Evolutionary conservation across 768 basidiomycete species (phyloP).

Genomic region (Boletus sensibilis): DNA sequence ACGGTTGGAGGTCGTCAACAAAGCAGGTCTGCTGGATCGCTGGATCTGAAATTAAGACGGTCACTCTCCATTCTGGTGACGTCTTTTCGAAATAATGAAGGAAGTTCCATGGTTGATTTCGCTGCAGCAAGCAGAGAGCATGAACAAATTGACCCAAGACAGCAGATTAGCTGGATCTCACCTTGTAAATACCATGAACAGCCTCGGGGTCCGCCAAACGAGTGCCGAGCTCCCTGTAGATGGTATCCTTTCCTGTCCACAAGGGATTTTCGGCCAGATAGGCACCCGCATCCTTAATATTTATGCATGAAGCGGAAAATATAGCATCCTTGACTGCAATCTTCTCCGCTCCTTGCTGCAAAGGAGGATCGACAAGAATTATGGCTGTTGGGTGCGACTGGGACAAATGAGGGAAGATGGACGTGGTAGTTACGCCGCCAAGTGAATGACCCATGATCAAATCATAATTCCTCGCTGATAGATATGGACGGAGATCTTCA

Average conservation of each 20-base stretch:
- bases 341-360: background rate
- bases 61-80: slow-evolving; percentile 3
- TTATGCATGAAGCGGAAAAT: background rate
- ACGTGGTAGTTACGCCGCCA: slow-evolving; percentile 12
- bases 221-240: background rate
- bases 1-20: slow-evolving; percentile 3
- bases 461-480: slow-evolving; percentile 9
- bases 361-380: background rate
- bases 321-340: background rate
- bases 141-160: background rate
- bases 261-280: background rate
- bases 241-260: background rate
- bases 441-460: slow-evolving; percentile 22
- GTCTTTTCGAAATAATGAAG: slow-evolving; percentile 5
- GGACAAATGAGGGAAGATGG: slow-evolving; percentile 9
- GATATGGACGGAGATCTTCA: slow-evolving; percentile 15
- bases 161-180: background rate
- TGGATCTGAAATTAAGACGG: slow-evolving; percentile 12
- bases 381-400: background rate
- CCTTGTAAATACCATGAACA: background rate
- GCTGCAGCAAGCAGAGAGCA: slow-evolving; percentile 1
- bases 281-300: background rate
- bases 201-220: background rate
- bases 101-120: slow-evolving; percentile 19
- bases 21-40: slow-evolving; percentile 5